phyloP scores from a whole-genome alignment of 169 alveolate species.

The Cryptosporidium baileyi region DNA sequence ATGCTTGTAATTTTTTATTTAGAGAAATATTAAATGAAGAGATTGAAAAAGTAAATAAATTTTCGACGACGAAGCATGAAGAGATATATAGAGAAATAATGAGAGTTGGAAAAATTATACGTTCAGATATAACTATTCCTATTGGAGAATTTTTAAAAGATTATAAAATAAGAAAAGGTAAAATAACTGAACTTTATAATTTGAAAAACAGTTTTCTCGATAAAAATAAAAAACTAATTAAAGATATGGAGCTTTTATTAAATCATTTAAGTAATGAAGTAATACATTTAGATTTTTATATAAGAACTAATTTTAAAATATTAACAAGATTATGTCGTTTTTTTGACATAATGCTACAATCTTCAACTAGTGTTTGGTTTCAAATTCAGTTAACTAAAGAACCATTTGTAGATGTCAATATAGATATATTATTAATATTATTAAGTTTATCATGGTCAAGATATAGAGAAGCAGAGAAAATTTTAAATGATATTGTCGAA shows the following conservation, averaged over 20 bases:
- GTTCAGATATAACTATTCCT: constrained; percentile 48
- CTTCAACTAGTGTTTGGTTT: constrained; percentile 78
- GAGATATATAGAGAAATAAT: constrained; percentile 71
- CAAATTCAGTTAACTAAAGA: constrained; percentile 77
- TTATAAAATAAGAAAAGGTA: not conserved
- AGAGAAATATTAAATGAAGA: constrained; percentile 74
- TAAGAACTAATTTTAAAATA: constrained; percentile 72
- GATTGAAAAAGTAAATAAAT: constrained; percentile 72
- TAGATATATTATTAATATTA: constrained; percentile 77
- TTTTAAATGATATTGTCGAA: not conserved
- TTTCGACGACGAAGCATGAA: constrained; percentile 72
- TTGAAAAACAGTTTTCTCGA: not conserved
- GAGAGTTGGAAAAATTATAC: constrained; percentile 62
- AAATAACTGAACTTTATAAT: not conserved
- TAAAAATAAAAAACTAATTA: constrained; percentile 9
- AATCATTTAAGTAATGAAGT: constrained; percentile 74
- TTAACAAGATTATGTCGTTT: constrained; percentile 71
- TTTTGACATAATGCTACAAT: constrained; percentile 73
- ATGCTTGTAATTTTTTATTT: constrained; percentile 52
- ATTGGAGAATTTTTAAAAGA: constrained; percentile 3
- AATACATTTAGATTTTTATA: constrained; percentile 74
- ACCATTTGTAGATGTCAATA: constrained; percentile 77
- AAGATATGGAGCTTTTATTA: not conserved
- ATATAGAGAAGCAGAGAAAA: constrained; percentile 62
- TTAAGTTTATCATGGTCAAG: constrained; percentile 76